A percentile compares a stretch with the other conserved stretches of the same genome.
Evolutionary conservation across 1,284 basidiomycete species (phyloP).

Genomic region (Ganoderma lucidum): DNA sequence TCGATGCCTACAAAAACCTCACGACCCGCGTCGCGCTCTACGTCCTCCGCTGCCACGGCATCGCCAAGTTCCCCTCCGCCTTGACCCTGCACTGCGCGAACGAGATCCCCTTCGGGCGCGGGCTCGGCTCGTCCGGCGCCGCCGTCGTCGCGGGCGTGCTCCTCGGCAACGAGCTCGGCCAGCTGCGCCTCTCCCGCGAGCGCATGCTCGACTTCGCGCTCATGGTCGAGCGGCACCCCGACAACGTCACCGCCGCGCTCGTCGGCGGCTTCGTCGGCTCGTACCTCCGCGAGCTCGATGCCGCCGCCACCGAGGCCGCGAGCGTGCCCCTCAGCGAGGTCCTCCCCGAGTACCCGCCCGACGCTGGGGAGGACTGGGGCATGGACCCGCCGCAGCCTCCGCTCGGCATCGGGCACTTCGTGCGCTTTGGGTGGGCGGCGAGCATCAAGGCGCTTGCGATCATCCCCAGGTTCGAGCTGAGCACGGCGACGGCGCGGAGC

Average conservation of each 20-base stretch:
- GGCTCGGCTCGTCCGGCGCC: constrained; percentile 96
- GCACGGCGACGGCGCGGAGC: constrained; percentile 93
- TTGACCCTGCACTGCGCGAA: constrained; percentile 85
- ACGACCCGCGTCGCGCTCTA: constrained; percentile 98
- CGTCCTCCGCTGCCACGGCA: constrained; percentile 88
- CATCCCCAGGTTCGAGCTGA: constrained; percentile 95
- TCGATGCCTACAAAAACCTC: constrained; percentile 97
- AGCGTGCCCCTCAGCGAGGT: constrained; percentile 96
- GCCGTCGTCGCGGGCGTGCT: constrained; percentile 97
- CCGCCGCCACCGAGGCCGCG: constrained; percentile 77
- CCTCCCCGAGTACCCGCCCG: constrained; percentile 93
- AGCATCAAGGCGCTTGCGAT: constrained; percentile 95
- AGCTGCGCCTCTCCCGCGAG: constrained; percentile 72
- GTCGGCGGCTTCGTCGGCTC: constrained; percentile 99
- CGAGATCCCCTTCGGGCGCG: constrained; percentile 97
- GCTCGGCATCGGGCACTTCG: constrained; percentile 92
- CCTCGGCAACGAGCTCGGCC: constrained; percentile 86
- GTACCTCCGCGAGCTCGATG: constrained; percentile 92
- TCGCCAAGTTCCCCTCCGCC: constrained; percentile 79
- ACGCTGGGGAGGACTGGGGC: constrained; percentile 94
- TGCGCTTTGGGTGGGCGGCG: constrained; percentile 89
- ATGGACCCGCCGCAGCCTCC: constrained; percentile 89
- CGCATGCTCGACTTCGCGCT: constrained; percentile 95
- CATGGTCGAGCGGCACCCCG: constrained; percentile 99
- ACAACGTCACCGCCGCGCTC: constrained; percentile 98